Conservation (phyloP, 768 basidiomycete genomes). For the Cystofilobasidium bisporidii region DNA sequence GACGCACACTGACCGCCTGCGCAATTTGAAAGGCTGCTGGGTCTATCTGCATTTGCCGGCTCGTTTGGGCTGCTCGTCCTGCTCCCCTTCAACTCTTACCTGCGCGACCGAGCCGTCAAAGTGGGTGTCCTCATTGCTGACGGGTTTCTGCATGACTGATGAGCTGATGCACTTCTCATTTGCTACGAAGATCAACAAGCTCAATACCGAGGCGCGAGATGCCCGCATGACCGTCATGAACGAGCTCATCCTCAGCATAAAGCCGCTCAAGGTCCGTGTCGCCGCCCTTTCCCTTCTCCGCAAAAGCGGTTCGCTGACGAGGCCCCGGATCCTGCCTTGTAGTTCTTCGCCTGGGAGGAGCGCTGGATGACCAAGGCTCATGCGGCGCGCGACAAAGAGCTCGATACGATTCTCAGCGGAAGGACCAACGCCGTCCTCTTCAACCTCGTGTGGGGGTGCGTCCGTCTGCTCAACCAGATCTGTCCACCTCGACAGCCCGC, state of each 20-base stretch:
- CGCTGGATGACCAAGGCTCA: constrained; percentile 2
- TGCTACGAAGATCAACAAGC: constrained; percentile 46
- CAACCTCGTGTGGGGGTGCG: constrained; percentile 8
- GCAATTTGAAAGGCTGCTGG: constrained; percentile 53
- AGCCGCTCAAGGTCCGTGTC: constrained; percentile 56
- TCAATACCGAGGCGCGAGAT: constrained; percentile 51
- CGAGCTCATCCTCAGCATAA: constrained; percentile 42
- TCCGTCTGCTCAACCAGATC: too few relatives aligned
- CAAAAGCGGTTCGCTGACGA: too few relatives aligned
- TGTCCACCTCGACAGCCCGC: background rate
- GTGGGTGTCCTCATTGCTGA: constrained; percentile 14
- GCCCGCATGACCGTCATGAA: constrained; percentile 68
- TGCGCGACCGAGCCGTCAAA: constrained; percentile 52
- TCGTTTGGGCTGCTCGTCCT: constrained; percentile 57
- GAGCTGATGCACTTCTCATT: constrained; percentile 38
- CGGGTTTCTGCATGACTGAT: background rate
- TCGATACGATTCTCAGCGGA: constrained; percentile 13
- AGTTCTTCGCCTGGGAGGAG: constrained; percentile 25
- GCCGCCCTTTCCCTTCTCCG: too few relatives aligned
- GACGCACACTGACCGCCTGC: background rate
- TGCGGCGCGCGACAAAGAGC: constrained; percentile 10
- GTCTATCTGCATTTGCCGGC: constrained; percentile 64
- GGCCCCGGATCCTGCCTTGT: too few relatives aligned
- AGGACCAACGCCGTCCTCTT: constrained; percentile 8
- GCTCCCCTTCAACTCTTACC: constrained; percentile 61